Evolutionary conservation across 768 basidiomycete genomes (phyloP), one percentile per base, ranked within the genome.

Genomic region (Lactarius akahatsu): DNA sequence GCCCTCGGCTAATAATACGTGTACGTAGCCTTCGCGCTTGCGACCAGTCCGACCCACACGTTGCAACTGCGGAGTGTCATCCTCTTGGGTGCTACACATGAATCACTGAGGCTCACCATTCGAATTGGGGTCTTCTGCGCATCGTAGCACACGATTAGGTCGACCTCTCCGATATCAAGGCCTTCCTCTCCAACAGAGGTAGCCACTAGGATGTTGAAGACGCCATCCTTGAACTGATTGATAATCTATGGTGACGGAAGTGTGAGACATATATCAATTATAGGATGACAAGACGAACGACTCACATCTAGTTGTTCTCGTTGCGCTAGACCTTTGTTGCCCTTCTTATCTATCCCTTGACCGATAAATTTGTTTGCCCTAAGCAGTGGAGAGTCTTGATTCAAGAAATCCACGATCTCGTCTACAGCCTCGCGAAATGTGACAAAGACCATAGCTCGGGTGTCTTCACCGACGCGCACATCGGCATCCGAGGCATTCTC

Each of bases 151-250:
- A 98, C 80, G 63, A 98, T 96, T 73, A 95, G 81, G 74, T 99
- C 97, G 18, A 99, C 89, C 75, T 97, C 96, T 38, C 97, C 97
- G 63, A 99, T 99, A 75, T 99, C 97, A 20, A 99, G 81, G 64
- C 97, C 97, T 76, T 99, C 97, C 77, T 99, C 97, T 26, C 97
- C 97, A 62, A 99, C 94, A 4, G 91, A 96, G 5, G 97, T 98
- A 1, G 96, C 91, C 9, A 99, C 96, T 13, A 99, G 80, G 43
- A 97, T 88, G 71, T 99, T 99, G 75, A 85, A 94, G 65, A 87
- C 87, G 13, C 94, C 94, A 4, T 78, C 79, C 74, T 95, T 95
- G 80, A 99, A 98, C 69, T 86, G 85, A 65, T 87, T 80, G 73
- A 99, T 92, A 38, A 92, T 83, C 95, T 98, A 69, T 28, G 26